Evolutionary conservation across 371 early-diverging fungal genomes (phyloP), one percentile per base, ranked within the genome.

Genomic region (Mortierella sp.): DNA sequence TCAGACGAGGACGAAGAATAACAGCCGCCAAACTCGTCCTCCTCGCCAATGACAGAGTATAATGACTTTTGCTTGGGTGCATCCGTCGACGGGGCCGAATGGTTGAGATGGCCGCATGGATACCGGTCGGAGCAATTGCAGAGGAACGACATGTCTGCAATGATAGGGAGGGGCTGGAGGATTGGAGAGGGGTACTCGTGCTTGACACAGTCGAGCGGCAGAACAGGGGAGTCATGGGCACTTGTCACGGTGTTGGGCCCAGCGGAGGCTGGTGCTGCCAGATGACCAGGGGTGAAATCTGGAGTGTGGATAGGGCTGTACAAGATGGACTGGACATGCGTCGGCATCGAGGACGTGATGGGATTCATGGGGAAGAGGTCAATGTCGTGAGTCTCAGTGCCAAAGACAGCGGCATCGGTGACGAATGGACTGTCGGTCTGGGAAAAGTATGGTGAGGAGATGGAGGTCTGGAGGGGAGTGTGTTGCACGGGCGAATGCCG

Each of bases 11-110:
- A 58, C 8, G 58, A 58, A 3, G 58, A 58, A 34, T 58, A 58
- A 9, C 58, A 58, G 58, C 37, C 58, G 22, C 34, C 19, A 34
- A 31, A 58, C 3, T 34, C 58, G 37, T 58, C 58, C 9, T 58
- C 58, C 58, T 58, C 58, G 16, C 58, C 58, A 34, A 58, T 58
- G 58, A 58, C 58, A 16, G 58, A 58, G 58, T 58, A 58, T 5
- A 58, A 19, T 31, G 58, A 58, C 19, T 58, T 58, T 34, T 19
- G 34, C 8, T 34, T 16, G 9, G 58, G 58, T 58, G 34, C 22
- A n/a, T n/a, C n/a, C 8, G 58, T 19, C 7, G 58, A 7, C 8
- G 58, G 58, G 8, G 58, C 58, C 4, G 34, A 34, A 9, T 58
- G 58, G 9, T 58, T 58, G 58, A 58, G 58, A 19, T 58, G 58